These are phyloP conservation scores for Quambalaria eucalypti DNA, from an alignment of 1,284 basidiomycete species.

Conservation along the genomic window DNA sequence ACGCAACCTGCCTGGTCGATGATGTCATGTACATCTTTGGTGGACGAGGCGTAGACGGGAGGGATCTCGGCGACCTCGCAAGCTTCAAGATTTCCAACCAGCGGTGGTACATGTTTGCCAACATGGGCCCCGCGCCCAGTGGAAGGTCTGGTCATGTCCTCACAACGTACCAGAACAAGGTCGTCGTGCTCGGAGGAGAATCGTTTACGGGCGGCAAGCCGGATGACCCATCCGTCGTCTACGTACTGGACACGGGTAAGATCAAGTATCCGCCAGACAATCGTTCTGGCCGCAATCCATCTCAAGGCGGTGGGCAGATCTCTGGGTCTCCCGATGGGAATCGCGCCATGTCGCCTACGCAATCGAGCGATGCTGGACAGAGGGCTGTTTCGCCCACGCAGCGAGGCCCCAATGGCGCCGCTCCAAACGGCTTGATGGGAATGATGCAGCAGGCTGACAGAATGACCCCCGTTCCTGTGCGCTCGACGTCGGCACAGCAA, in stretches of 20 bases:
- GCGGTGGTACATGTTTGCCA: constrained; percentile 97
- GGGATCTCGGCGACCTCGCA: constrained; percentile 86
- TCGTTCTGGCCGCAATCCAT: background rate
- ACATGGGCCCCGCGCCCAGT: constrained; percentile 89
- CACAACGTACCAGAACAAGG: constrained; percentile 75
- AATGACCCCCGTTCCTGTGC: background rate
- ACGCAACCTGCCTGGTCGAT: constrained; percentile 90
- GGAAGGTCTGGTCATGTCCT: constrained; percentile 90
- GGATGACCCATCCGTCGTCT: constrained; percentile 73
- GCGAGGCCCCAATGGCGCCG: constrained; percentile 3
- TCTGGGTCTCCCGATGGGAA: too few relatives aligned
- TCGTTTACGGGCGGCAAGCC: constrained; percentile 61
- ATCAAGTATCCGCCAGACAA: constrained; percentile 46
- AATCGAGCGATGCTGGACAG: too few relatives aligned
- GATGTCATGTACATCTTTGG: constrained; percentile 98
- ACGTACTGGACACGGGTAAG: constrained; percentile 54
- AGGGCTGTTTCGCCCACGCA: too few relatives aligned
- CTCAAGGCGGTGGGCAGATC: too few relatives aligned
- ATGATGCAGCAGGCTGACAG: constrained; percentile 5
- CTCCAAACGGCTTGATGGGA: constrained; percentile 2
- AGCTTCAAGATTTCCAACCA: constrained; percentile 80
- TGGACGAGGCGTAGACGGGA: constrained; percentile 90
- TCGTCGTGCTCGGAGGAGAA: constrained; percentile 90
- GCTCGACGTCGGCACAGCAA: background rate
- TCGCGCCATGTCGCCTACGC: constrained; percentile 22